Evolutionary conservation across 331 rosid species (phyloP).

Genomic region (Arachis monticola): DNA sequence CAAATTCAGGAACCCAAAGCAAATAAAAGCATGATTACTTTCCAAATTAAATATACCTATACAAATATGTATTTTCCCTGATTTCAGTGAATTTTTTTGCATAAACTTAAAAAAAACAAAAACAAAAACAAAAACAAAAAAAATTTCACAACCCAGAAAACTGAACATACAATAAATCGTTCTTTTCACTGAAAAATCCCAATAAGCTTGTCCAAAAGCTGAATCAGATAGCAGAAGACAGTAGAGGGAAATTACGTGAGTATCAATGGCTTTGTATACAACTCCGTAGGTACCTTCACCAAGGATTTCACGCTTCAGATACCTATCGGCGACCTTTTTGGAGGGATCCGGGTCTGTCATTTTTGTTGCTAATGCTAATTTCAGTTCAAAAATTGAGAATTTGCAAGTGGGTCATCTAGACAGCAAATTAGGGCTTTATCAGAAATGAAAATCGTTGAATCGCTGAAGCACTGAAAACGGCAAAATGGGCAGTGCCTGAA

Average conservation of each 20-base stretch:
- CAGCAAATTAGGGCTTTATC: constrained; percentile 12
- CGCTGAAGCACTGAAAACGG: constrained; percentile 4
- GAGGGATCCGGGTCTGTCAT: constrained; percentile 67
- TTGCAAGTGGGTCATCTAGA: constrained; percentile 4
- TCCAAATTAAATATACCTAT: constrained; percentile 13
- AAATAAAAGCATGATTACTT: not conserved
- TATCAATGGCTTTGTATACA: constrained; percentile 91
- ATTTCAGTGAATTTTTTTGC: not conserved
- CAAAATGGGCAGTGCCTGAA: not conserved
- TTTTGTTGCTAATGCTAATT: not conserved
- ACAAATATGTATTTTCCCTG: constrained; percentile 17
- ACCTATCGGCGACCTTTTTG: constrained; percentile 90
- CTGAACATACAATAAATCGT: too few relatives aligned
- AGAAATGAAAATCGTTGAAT: constrained; percentile 15
- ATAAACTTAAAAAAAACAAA: not conserved
- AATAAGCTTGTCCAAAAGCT: not conserved
- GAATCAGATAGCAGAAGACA: not conserved
- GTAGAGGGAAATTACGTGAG: constrained; percentile 48
- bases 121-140: not conserved
- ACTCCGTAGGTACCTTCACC: constrained; percentile 98
- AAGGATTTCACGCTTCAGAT: constrained; percentile 86
- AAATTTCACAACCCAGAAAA: not conserved
- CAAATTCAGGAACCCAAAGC: constrained; percentile 20
- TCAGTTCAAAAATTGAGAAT: not conserved
- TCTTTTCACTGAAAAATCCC: not conserved